Percentiles rank a stretch among this genome's conserved stretches.
Conservation (phyloP, 805 yeast species). For the Ogataea pilisensis region DNA sequence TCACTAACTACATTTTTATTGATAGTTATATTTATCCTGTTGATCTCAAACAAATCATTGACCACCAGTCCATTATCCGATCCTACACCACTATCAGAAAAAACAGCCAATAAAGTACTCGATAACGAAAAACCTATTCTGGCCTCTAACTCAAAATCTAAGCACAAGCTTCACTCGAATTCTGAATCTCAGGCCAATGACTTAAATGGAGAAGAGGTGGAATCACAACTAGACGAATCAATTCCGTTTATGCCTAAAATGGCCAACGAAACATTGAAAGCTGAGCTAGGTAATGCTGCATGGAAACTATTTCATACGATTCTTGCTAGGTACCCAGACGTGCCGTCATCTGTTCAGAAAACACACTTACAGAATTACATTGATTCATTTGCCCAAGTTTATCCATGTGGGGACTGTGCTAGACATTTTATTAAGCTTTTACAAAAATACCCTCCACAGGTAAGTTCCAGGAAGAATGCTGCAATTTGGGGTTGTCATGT, state of each 20-base stretch:
- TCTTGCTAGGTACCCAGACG: slow-evolving; percentile 86
- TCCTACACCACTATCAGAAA: slow-evolving; percentile 18
- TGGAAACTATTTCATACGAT: slow-evolving; percentile 93
- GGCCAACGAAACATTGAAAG: slow-evolving; percentile 66
- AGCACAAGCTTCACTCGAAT: neutral
- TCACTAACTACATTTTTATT: slow-evolving; percentile 16
- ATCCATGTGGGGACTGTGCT: slow-evolving; percentile 98
- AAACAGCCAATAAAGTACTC: slow-evolving; percentile 1
- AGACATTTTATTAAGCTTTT: slow-evolving; percentile 76
- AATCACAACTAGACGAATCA: slow-evolving; percentile 5
- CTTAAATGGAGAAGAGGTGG: neutral
- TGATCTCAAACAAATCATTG: slow-evolving; percentile 16
- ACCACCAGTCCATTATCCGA: slow-evolving; percentile 17
- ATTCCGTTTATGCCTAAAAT: slow-evolving; percentile 81
- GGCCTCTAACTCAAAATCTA: neutral
- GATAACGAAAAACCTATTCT: neutral
- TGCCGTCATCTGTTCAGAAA: slow-evolving; percentile 62
- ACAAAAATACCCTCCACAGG: slow-evolving; percentile 78
- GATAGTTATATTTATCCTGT: slow-evolving; percentile 15
- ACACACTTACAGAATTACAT: slow-evolving; percentile 61
- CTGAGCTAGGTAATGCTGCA: slow-evolving; percentile 84
- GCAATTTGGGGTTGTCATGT: slow-evolving; percentile 95
- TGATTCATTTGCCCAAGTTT: slow-evolving; percentile 78
- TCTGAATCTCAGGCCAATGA: neutral
- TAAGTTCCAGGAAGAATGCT: slow-evolving; percentile 69